Percentiles rank a stretch among this genome's conserved stretches.
Evolutionary conservation across 768 basidiomycete species (phyloP).

Genomic region (Tylopilus rubrobrunneus): DNA sequence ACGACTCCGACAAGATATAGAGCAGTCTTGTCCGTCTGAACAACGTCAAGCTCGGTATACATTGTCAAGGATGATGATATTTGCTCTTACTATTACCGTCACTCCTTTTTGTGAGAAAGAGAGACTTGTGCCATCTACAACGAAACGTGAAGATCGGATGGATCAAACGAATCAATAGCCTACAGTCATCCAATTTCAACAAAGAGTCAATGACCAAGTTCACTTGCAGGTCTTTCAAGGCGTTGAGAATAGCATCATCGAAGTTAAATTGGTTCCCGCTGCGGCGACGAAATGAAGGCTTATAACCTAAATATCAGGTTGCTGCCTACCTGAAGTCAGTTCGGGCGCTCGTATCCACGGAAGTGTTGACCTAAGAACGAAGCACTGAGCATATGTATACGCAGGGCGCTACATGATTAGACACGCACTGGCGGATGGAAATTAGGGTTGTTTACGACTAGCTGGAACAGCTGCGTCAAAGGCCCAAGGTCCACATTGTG

Average conservation of each 20-base stretch:
- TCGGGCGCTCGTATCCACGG: conserved; percentile 48
- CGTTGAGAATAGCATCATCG: conserved; percentile 55
- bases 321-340: conserved; percentile 53
- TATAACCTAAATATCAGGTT: background rate
- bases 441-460: conserved; percentile 46
- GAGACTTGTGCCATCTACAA: conserved; percentile 49
- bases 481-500: conserved; percentile 63
- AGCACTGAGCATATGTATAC: background rate
- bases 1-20: conserved; percentile 69
- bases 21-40: conserved; percentile 56
- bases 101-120: conserved; percentile 56
- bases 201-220: conserved; percentile 51
- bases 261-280: conserved; percentile 68
- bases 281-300: conserved; percentile 8
- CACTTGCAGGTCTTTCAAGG: conserved; percentile 56
- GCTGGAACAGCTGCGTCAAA: conserved; percentile 50
- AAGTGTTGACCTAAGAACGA: conserved; percentile 45
- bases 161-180: conserved; percentile 14
- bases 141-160: conserved; percentile 1
- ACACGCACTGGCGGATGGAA: conserved; percentile 46
- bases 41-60: background rate
- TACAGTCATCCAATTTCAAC: conserved; percentile 66
- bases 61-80: background rate
- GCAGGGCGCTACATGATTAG: background rate
- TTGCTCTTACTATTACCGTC: conserved; percentile 44